Conservation (phyloP, 2,329 filamentous ascomycete genomes). For the Exophiala sp. region DNA sequence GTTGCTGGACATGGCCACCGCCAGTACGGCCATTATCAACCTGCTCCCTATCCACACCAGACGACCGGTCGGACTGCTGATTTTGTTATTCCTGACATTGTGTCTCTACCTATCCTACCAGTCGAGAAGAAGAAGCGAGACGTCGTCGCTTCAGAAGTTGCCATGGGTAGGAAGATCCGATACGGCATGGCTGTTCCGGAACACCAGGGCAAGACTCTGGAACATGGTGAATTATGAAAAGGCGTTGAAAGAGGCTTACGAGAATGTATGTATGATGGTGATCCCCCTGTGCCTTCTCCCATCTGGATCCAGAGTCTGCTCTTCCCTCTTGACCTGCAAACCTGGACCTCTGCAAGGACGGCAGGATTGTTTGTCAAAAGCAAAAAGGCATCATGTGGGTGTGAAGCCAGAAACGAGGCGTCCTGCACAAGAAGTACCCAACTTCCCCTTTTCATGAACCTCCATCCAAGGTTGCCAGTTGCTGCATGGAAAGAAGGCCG, state of each 20-base stretch:
- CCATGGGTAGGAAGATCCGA: constrained; percentile 12
- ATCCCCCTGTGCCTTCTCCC: too few species aligned
- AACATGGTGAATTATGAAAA: constrained; percentile 11
- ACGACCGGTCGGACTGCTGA: neutral
- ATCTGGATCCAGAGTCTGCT: too few species aligned
- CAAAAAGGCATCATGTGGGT: too few species aligned
- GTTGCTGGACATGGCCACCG: neutral
- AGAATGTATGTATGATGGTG: too few species aligned
- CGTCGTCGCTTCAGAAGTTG: constrained; percentile 1
- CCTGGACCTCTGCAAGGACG: too few species aligned
- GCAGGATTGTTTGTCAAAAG: too few species aligned
- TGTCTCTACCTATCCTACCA: neutral
- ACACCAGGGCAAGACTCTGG: constrained; percentile 7
- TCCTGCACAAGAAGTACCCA: too few species aligned
- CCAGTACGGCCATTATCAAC: neutral
- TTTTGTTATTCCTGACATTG: neutral
- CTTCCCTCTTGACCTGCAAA: too few species aligned
- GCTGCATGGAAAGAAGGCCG: too few species aligned
- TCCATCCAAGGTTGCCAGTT: neutral
- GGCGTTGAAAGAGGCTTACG: constrained; percentile 9
- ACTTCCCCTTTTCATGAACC: neutral
- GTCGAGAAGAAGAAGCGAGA: neutral
- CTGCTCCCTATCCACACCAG: too few species aligned
- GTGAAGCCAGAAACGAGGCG: too few species aligned
- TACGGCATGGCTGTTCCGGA: constrained; percentile 3